phyloP scores from a whole-genome alignment of 2,329 filamentous ascomycete genomes.

The Chalara sp. region DNA sequence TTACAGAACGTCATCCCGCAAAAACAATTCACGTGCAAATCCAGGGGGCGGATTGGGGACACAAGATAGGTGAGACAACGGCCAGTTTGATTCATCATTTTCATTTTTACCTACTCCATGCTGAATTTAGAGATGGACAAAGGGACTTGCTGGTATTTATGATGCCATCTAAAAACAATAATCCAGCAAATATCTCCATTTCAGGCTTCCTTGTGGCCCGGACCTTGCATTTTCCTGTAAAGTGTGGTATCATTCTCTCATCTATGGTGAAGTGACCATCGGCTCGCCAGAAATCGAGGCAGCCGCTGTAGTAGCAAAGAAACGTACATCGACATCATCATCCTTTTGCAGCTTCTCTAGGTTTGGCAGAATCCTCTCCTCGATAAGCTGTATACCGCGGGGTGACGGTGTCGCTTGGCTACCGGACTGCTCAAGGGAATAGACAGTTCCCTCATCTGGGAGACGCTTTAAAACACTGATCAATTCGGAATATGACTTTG shows the following conservation, averaged over 20 bases:
- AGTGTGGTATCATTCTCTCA: constrained; percentile 20
- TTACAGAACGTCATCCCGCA: too few species aligned
- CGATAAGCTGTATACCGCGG: constrained; percentile 71
- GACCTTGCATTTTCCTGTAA: constrained; percentile 18
- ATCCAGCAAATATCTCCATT: constrained; percentile 16
- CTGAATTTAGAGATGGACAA: background rate
- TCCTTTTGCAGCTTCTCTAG: constrained; percentile 95
- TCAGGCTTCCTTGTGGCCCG: constrained; percentile 18
- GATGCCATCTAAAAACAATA: constrained; percentile 26
- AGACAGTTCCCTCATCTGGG: constrained; percentile 80
- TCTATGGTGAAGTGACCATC: constrained; percentile 45
- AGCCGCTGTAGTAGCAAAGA: constrained; percentile 89
- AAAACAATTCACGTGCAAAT: too few species aligned
- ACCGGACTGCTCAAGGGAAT: constrained; percentile 75
- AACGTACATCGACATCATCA: constrained; percentile 95
- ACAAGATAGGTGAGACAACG: too few species aligned
- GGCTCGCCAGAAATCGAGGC: constrained; percentile 42
- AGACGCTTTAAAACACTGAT: constrained; percentile 89
- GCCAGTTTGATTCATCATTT: too few species aligned
- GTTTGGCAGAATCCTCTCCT: constrained; percentile 80
- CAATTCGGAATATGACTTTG: constrained; percentile 89
- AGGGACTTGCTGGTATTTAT: constrained; percentile 26
- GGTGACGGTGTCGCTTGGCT: constrained; percentile 55
- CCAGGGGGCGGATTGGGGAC: too few species aligned
- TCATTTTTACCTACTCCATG: too few species aligned